Evolutionary conservation across 345 rosid genomes (phyloP).

Genomic region (Capsella bursapastoris): DNA sequence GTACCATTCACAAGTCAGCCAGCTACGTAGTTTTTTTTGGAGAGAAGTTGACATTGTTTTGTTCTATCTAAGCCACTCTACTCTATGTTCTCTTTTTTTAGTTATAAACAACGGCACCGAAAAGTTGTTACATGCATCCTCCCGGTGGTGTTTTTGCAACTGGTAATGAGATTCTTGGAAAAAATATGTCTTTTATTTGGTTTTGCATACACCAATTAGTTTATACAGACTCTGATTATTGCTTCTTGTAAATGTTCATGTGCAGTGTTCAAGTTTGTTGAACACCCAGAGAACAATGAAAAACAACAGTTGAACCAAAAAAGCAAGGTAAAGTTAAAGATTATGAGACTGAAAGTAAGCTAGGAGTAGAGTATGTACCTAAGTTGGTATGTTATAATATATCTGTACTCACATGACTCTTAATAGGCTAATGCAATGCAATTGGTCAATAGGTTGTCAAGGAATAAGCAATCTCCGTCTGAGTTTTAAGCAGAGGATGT

Average conservation of each 20-base stretch:
- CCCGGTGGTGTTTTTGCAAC: constrained; percentile 93
- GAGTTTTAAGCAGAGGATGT: too few species aligned
- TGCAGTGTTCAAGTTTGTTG: constrained; percentile 91
- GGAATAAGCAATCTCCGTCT: too few species aligned
- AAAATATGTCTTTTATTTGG: neutral
- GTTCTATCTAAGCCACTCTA: constrained; percentile 6
- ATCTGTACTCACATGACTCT: too few species aligned
- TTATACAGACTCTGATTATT: neutral
- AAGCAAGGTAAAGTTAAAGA: too few species aligned
- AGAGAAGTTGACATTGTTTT: constrained; percentile 5
- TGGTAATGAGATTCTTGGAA: constrained; percentile 52
- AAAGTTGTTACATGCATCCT: constrained; percentile 98
- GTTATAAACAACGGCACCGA: constrained; percentile 70
- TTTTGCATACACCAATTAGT: neutral
- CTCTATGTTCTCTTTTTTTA: constrained; percentile 28
- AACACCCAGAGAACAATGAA: too few species aligned
- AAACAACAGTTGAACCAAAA: too few species aligned
- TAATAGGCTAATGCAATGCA: too few species aligned
- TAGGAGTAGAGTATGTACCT: too few species aligned
- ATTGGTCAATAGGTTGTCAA: too few species aligned
- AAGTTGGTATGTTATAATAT: too few species aligned
- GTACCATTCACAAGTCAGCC: neutral
- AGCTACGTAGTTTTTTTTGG: too few species aligned
- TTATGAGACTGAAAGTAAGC: too few species aligned
- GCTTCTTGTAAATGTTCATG: neutral